These are phyloP conservation scores for Aspergillus proliferans DNA, from an alignment of 2,329 filamentous ascomycete species.

Conservation along the genomic window DNA sequence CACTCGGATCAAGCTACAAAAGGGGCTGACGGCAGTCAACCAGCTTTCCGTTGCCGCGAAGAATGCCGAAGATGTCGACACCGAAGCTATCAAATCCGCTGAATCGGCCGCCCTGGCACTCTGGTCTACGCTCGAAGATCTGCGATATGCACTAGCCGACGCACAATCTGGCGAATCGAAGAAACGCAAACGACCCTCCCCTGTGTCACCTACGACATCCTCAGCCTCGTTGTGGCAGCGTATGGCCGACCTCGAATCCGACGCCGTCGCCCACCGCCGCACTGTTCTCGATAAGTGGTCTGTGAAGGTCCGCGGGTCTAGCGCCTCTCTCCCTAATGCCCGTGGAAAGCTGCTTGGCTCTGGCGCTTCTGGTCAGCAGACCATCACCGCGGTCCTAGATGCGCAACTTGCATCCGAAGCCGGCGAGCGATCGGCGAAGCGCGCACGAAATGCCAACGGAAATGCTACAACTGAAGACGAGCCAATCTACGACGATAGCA, in stretches of 20 bases:
- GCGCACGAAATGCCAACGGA: conserved; percentile 16
- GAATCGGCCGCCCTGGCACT: conserved; percentile 80
- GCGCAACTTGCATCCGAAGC: conserved; percentile 39
- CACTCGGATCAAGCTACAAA: conserved; percentile 86
- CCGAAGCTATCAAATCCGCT: conserved; percentile 61
- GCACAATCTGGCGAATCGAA: conserved; percentile 29
- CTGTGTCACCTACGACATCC: conserved; percentile 46
- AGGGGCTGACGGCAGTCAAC: conserved; percentile 77
- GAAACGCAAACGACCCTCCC: conserved; percentile 46
- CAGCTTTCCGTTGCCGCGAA: conserved; percentile 51
- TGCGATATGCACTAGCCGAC: conserved; percentile 35
- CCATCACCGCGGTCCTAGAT: conserved; percentile 39
- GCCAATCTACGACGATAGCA: conserved; percentile 82
- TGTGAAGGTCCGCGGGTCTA: conserved; percentile 58
- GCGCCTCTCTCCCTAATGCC: conserved; percentile 48
- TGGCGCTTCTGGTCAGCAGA: conserved; percentile 47
- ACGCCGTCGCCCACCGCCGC: conserved; percentile 56
- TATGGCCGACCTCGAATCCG: conserved; percentile 60
- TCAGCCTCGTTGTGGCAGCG: conserved; percentile 65
- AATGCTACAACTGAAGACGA: conserved; percentile 21
- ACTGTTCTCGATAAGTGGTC: conserved; percentile 86
- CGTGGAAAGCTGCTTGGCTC: conserved; percentile 57
- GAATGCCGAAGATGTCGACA: conserved; percentile 29
- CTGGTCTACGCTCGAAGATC: conserved; percentile 61
- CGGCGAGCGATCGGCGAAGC: conserved; percentile 27